Evolutionary conservation across 2,329 filamentous ascomycete species (phyloP).

Genomic region (Neocatenulostroma microsporum): DNA sequence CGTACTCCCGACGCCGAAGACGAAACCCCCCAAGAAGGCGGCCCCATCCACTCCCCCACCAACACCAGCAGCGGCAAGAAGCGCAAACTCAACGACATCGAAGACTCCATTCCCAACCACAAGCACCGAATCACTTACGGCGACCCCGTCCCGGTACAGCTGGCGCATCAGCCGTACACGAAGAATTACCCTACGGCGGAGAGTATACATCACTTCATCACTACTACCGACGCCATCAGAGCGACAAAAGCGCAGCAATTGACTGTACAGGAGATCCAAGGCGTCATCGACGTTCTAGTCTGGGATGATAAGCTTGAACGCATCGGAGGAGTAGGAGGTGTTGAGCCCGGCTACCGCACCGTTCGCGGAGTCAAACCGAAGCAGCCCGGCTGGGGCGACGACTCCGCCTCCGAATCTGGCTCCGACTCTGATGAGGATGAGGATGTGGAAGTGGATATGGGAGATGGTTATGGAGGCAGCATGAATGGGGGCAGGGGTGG

Average conservation of each 20-base stretch:
- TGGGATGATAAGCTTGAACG: constrained; percentile 79
- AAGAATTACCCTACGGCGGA: constrained; percentile 71
- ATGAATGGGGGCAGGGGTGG: too few species aligned
- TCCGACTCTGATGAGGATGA: constrained; percentile 36
- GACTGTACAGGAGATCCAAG: constrained; percentile 66
- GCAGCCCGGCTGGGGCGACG: constrained; percentile 16
- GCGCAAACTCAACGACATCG: constrained; percentile 21
- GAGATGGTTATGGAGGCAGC: too few species aligned
- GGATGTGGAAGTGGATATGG: constrained; percentile 34
- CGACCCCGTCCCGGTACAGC: constrained; percentile 19
- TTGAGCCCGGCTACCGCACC: constrained; percentile 46
- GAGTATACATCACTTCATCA: constrained; percentile 68
- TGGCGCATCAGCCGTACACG: constrained; percentile 25
- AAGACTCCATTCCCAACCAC: constrained; percentile 26
- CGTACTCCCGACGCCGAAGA: too few species aligned
- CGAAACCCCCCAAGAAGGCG: too few species aligned
- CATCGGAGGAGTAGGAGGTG: constrained; percentile 39
- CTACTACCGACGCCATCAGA: constrained; percentile 60
- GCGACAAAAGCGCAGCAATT: constrained; percentile 50
- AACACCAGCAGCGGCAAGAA: too few species aligned
- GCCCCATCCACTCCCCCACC: too few species aligned
- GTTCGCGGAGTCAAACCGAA: constrained; percentile 28
- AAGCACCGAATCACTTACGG: constrained; percentile 15
- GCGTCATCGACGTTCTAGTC: constrained; percentile 78
- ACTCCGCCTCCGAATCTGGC: constrained; percentile 13